A percentile compares a stretch with the other conserved stretches of the same genome.
These are phyloP conservation scores for Hydrangea macrophylla DNA, from an alignment of 148 eudicot genomes.

Conservation along the genomic window DNA sequence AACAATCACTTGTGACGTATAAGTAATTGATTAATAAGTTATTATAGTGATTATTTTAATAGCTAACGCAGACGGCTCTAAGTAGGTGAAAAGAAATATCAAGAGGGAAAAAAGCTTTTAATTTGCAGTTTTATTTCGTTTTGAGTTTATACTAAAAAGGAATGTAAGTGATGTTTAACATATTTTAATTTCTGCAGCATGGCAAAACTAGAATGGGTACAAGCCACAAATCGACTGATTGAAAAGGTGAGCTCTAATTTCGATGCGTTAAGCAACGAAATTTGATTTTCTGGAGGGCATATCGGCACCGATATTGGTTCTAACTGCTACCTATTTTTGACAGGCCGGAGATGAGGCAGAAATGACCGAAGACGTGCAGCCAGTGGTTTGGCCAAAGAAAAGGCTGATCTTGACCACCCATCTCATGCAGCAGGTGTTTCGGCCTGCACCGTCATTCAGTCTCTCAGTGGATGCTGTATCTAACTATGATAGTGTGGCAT, in stretches of 20 bases:
- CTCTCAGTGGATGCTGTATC: constrained; percentile 39
- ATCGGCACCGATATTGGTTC: not conserved
- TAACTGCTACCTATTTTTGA: constrained; percentile 8
- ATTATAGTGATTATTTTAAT: too few species aligned
- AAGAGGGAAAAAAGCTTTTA: not conserved
- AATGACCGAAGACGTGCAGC: constrained; percentile 22
- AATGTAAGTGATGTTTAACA: not conserved
- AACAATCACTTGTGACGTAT: too few species aligned
- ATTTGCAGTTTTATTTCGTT: not conserved
- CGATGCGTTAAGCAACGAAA: not conserved
- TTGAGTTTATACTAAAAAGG: not conserved
- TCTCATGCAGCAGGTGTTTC: constrained; percentile 64
- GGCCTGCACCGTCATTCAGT: constrained; percentile 42
- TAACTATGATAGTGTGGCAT: constrained; percentile 38
- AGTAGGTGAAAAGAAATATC: not conserved
- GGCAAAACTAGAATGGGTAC: constrained; percentile 53
- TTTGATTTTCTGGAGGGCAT: not conserved
- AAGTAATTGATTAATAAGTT: too few species aligned
- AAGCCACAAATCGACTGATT: constrained; percentile 34
- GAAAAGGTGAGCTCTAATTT: constrained; percentile 48
- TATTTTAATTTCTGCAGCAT: constrained; percentile 32
- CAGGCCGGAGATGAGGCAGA: constrained; percentile 41
- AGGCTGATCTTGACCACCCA: constrained; percentile 53
- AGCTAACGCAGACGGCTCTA: too few species aligned
- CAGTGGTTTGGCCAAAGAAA: constrained; percentile 33